A percentile compares a stretch with the other conserved stretches of the same genome.
Evolutionary conservation across 257 asterid species (phyloP).

Genomic region (Ballota nigra): DNA sequence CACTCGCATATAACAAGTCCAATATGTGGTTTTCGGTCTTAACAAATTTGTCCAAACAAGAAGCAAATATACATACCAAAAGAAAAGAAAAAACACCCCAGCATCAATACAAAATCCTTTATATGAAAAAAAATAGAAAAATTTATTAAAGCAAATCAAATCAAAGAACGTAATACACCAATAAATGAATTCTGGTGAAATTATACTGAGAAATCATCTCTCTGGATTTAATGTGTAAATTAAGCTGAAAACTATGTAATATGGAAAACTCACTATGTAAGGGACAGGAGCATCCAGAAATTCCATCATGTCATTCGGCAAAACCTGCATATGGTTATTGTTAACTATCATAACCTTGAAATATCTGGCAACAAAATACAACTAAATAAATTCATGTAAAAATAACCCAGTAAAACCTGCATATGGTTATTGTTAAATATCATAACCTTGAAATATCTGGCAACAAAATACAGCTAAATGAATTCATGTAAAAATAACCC

Average conservation of each 20-base stretch:
- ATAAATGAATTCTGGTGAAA: conserved; percentile 6
- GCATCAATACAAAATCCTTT: neutral
- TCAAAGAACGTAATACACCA: neutral
- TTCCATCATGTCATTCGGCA: conserved; percentile 98
- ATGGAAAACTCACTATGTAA: conserved; percentile 69
- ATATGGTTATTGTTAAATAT: too few species aligned
- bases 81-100: neutral
- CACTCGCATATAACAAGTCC: neutral
- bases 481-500: conserved; percentile 5
- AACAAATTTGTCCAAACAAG: neutral
- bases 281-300: conserved; percentile 99
- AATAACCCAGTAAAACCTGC: conserved; percentile 6
- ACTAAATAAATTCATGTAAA: neutral
- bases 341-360: conserved; percentile 23
- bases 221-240: neutral
- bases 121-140: neutral
- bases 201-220: conserved; percentile 5
- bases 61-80: neutral
- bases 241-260: neutral
- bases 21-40: neutral
- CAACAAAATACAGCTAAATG: neutral
- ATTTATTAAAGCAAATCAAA: neutral
- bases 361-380: neutral
- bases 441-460: conserved; percentile 12
- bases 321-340: conserved; percentile 55